Conservation (phyloP, 2,329 filamentous ascomycete genomes). For the Aureobasidium leucospermi region DNA sequence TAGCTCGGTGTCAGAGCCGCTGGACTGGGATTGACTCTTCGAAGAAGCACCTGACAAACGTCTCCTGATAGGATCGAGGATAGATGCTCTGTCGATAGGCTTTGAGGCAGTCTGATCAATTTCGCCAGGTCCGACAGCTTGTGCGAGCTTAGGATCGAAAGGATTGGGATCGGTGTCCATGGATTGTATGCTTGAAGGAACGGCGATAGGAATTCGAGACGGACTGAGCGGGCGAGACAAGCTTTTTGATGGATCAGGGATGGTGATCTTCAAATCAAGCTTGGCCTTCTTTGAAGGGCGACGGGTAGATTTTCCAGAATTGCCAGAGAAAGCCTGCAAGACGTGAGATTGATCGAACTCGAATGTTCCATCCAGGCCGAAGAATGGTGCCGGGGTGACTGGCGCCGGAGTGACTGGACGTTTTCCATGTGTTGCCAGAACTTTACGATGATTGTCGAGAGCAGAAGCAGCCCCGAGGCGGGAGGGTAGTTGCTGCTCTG, state of each 20-base stretch:
- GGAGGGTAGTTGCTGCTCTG: neutral
- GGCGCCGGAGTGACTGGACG: neutral
- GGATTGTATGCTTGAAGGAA: neutral
- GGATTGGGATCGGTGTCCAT: neutral
- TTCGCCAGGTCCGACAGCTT: neutral
- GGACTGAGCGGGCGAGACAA: conserved; percentile 4
- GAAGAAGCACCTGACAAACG: conserved; percentile 2
- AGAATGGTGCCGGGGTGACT: neutral
- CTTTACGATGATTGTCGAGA: neutral
- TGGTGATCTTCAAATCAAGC: neutral
- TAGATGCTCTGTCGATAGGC: neutral
- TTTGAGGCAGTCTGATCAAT: neutral
- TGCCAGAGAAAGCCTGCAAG: neutral
- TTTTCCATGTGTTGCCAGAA: neutral
- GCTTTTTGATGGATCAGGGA: neutral
- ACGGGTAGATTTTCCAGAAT: neutral
- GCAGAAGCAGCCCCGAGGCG: neutral
- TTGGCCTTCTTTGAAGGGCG: neutral
- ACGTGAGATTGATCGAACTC: neutral
- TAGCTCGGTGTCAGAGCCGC: neutral
- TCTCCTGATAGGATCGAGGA: conserved; percentile 11
- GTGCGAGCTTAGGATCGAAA: neutral
- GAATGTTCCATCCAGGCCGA: neutral
- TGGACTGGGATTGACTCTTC: neutral
- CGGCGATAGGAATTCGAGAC: neutral